Base-by-base conservation (phyloP, 2,329 filamentous ascomycete species). In the Penicillium sp. region DNA sequence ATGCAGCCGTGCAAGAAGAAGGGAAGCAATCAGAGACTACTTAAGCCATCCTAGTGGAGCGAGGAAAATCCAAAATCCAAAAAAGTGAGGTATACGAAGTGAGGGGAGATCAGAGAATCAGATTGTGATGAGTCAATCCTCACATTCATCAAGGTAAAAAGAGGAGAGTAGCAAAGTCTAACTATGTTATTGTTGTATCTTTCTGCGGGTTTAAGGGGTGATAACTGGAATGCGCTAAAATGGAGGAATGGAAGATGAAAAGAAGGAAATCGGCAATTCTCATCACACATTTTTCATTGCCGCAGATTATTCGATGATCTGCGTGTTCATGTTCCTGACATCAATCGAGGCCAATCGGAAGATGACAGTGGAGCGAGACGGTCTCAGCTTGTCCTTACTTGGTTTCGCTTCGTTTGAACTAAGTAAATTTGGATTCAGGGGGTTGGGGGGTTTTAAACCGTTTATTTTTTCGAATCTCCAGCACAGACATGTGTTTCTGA, bases 241-340 rank as follows among this genome's bases (percentile, higher is more conserved):
- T 47, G 28, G 43, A 54, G 43, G 44, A 51, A 49, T 52, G 40
- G 49, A 53, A 55, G 35, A 33, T 25, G 27, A 37, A 15, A 46
- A 45, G 33, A 23, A 23, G 23, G 12, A n/a, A 23, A 43, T 41
- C 38, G 27, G 18, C 13, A n/a, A 15, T 27, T 43, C 33, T 5
- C n/a, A 27, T n/a, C 42, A 31, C 42, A 35, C 20, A 29, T 29
- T 29, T 29, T 29, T 29, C 28, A 29, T 18, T 8, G 9, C 18
- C 15, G 18, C 27, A 28, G 27, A 43, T 12, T 20, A 20, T 32
- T 23, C 24, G 41, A 24, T 13, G 25, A 37, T 31, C 32, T 42
- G 44, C 35, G 39, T 37, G 55, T 57, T 42, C 55, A 50, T 56
- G 55, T 57, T 44, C 55, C 53, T 56, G 55, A 51, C 46, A 55